A percentile compares a stretch with the other conserved stretches of the same genome.
Conservation (phyloP, 208 protist species). For the Leishmania braziliensis region DNA sequence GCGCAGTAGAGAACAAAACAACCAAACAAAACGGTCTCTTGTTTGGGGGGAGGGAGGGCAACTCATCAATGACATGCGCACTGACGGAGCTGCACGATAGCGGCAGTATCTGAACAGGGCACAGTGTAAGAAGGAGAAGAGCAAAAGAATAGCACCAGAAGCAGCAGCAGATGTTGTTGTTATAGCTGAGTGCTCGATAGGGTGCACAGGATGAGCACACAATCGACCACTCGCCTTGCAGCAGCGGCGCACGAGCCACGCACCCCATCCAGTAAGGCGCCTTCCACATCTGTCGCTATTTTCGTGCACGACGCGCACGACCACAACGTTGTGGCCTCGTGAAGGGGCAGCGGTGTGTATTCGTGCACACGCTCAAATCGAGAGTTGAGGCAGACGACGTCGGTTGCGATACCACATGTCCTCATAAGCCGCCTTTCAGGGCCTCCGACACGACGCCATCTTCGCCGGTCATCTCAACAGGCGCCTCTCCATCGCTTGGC, state of each 20-base stretch:
- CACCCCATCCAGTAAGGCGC: not conserved
- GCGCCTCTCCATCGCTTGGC: constrained; percentile 17
- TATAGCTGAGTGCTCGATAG: no score
- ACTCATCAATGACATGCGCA: not conserved
- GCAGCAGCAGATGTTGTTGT: no score
- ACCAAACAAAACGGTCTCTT: not conserved
- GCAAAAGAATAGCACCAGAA: not conserved
- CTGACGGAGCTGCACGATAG: not conserved
- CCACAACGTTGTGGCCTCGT: not conserved
- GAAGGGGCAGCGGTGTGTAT: not conserved
- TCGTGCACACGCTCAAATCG: not conserved
- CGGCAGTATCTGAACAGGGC: not conserved
- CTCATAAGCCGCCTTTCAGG: constrained; percentile 17
- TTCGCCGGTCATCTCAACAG: constrained; percentile 2
- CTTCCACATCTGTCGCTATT: no score
- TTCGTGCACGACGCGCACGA: not conserved
- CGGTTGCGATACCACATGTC: not conserved
- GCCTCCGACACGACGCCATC: constrained; percentile 9
- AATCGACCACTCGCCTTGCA: not conserved
- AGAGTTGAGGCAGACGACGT: not conserved
- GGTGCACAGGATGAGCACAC: not conserved
- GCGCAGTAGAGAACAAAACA: not conserved
- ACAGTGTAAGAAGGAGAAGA: not conserved
- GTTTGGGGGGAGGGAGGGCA: not conserved
- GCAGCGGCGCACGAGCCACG: not conserved